These are phyloP conservation scores for Volvariella surrecta DNA, from an alignment of 1,284 basidiomycete genomes.

Conservation along the genomic window DNA sequence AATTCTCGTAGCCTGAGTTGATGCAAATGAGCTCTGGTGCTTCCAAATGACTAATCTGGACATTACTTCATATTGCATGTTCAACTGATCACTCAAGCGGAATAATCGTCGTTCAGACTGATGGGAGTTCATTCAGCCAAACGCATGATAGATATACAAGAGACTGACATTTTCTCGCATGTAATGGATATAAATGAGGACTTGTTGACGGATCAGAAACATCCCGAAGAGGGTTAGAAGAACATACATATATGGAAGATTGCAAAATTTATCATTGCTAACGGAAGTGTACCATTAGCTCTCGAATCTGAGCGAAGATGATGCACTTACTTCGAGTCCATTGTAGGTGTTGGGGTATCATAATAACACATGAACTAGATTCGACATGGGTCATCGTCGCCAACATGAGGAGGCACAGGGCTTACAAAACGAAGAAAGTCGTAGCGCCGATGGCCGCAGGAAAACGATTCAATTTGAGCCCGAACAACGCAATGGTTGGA, in stretches of 20 bases:
- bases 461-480: constrained; percentile 60
- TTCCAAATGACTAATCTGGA: background rate
- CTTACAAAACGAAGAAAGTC: constrained; percentile 53
- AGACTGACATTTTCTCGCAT: constrained; percentile 34
- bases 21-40: background rate
- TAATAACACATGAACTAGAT: constrained; percentile 38
- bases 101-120: constrained; percentile 37
- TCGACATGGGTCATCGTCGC: background rate
- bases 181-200: constrained; percentile 52
- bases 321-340: constrained; percentile 46
- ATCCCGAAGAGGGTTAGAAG: constrained; percentile 3
- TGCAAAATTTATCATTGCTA: constrained; percentile 59
- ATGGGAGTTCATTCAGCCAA: constrained; percentile 1
- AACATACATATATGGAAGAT: constrained; percentile 53
- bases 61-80: constrained; percentile 52
- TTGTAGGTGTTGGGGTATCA: constrained; percentile 42
- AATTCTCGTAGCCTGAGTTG: constrained; percentile 58
- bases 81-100: constrained; percentile 48
- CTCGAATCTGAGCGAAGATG: constrained; percentile 2
- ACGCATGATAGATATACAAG: constrained; percentile 1
- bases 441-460: constrained; percentile 54
- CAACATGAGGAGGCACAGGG: constrained; percentile 7
- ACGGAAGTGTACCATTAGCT: constrained; percentile 6
- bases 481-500: constrained; percentile 73
- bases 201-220: constrained; percentile 11